Percentiles rank a stretch among this genome's conserved stretches.
These are phyloP conservation scores for Tripterygium wilfordii DNA, from an alignment of 177 flowering plant genomes.

Conservation along the genomic window DNA sequence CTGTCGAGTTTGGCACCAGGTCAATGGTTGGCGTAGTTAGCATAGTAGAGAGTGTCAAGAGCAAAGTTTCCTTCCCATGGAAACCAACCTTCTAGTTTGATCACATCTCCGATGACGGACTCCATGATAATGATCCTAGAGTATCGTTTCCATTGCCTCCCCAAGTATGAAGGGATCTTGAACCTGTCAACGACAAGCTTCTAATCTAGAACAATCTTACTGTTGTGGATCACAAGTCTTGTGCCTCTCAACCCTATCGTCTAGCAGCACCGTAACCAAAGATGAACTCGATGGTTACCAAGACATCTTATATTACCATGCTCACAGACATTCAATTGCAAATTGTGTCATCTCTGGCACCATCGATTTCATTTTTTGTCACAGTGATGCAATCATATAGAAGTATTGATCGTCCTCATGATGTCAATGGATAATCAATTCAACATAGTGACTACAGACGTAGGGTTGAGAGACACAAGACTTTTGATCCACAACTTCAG, in stretches of 20 bases:
- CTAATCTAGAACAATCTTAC: slow-evolving; percentile 37
- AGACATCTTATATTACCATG: too few relatives aligned
- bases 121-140: slow-evolving; percentile 37
- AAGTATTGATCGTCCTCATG: too few relatives aligned
- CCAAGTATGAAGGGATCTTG: slow-evolving; percentile 35
- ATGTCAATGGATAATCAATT: too few relatives aligned
- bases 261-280: slow-evolving; percentile 34
- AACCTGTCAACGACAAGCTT: slow-evolving; percentile 20
- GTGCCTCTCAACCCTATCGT: slow-evolving; percentile 20
- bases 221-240: slow-evolving; percentile 55
- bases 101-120: slow-evolving; percentile 28
- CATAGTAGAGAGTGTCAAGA: slow-evolving; percentile 29
- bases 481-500: too few relatives aligned
- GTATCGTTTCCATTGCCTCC: slow-evolving; percentile 49
- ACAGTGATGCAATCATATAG: too few relatives aligned
- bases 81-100: slow-evolving; percentile 45
- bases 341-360: too few relatives aligned
- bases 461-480: too few relatives aligned
- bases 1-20: slow-evolving; percentile 30
- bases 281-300: too few relatives aligned
- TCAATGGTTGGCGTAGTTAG: slow-evolving; percentile 39
- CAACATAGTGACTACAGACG: too few relatives aligned
- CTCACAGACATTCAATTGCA: too few relatives aligned
- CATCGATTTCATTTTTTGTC: too few relatives aligned
- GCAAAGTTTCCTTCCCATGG: slow-evolving; percentile 34